Percentiles rank a stretch among this genome's conserved stretches.
These are phyloP conservation scores for Bacidia gigantensis DNA, from an alignment of 495 filamentous ascomycete species.

Conservation along the genomic window DNA sequence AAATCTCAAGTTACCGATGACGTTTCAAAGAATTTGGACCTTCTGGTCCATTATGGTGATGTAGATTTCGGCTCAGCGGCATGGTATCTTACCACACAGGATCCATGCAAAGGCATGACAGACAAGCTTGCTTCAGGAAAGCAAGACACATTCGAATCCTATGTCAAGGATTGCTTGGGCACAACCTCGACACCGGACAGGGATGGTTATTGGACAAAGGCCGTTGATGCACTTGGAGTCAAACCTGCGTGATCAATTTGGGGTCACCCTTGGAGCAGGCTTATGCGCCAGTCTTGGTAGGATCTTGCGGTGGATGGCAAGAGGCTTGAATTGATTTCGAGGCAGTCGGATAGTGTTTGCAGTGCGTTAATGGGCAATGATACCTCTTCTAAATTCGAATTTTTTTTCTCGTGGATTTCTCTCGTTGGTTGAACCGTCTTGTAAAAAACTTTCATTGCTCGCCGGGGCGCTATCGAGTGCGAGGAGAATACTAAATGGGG, in stretches of 20 bases:
- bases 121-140: constrained; percentile 35
- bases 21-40: constrained; percentile 32
- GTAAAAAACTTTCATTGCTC: constrained; percentile 58
- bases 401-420: constrained; percentile 38
- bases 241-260: not conserved
- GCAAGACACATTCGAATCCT: constrained; percentile 44
- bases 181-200: constrained; percentile 18
- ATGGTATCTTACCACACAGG: constrained; percentile 64
- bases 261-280: constrained; percentile 38
- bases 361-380: constrained; percentile 40
- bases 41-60: constrained; percentile 42
- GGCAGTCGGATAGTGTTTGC: constrained; percentile 24
- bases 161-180: constrained; percentile 49
- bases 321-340: constrained; percentile 37
- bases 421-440: constrained; percentile 37
- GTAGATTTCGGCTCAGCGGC: constrained; percentile 60
- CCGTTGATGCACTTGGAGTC: constrained; percentile 27
- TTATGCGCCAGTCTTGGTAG: constrained; percentile 55
- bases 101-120: constrained; percentile 28
- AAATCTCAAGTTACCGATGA: constrained; percentile 20
- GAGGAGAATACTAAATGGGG: constrained; percentile 50
- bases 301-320: constrained; percentile 41
- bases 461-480: constrained; percentile 28
- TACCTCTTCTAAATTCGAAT: constrained; percentile 50
- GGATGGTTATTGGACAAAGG: constrained; percentile 31